Percentiles rank a stretch among this genome's conserved stretches.
Conservation (phyloP, 768 basidiomycete species). For the Pleurotus cornucopiae region DNA sequence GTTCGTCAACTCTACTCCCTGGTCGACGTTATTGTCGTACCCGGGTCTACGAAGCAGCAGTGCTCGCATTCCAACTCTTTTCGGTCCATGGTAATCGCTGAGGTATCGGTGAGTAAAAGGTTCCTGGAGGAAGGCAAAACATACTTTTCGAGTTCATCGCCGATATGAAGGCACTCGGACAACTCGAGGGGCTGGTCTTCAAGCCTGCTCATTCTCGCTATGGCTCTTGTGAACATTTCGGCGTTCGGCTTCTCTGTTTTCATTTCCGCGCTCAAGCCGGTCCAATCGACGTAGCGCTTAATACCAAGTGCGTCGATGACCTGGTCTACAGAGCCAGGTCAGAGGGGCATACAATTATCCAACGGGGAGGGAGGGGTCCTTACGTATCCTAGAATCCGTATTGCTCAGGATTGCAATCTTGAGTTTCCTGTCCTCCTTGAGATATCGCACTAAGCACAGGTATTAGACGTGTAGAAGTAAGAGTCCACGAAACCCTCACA, state of each 20-base stretch:
- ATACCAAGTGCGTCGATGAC: constrained; percentile 62
- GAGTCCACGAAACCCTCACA: constrained; percentile 28
- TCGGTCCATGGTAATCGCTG: constrained; percentile 69
- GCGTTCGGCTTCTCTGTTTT: constrained; percentile 64
- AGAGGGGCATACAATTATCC: constrained; percentile 4
- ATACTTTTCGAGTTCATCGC: constrained; percentile 69
- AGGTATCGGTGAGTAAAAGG: background rate
- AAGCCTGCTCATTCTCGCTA: constrained; percentile 11
- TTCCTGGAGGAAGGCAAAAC: constrained; percentile 12
- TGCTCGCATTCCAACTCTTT: constrained; percentile 47
- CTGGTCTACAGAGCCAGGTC: constrained; percentile 24
- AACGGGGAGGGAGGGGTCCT: constrained; percentile 16
- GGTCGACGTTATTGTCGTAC: constrained; percentile 38
- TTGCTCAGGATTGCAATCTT: constrained; percentile 66
- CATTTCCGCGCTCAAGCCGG: constrained; percentile 69
- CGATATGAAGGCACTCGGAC: constrained; percentile 61
- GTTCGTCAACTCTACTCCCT: constrained; percentile 18
- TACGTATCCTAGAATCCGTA: constrained; percentile 69
- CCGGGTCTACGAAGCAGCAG: constrained; percentile 53
- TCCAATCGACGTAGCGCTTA: constrained; percentile 39
- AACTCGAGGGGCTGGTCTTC: constrained; percentile 22
- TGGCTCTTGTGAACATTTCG: constrained; percentile 49
- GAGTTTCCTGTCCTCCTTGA: constrained; percentile 40
- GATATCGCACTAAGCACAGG: constrained; percentile 32
- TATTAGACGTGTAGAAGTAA: too few relatives aligned